Evolutionary conservation across 1,284 basidiomycete genomes (phyloP).

Genomic region (Boletellus deceptivus): DNA sequence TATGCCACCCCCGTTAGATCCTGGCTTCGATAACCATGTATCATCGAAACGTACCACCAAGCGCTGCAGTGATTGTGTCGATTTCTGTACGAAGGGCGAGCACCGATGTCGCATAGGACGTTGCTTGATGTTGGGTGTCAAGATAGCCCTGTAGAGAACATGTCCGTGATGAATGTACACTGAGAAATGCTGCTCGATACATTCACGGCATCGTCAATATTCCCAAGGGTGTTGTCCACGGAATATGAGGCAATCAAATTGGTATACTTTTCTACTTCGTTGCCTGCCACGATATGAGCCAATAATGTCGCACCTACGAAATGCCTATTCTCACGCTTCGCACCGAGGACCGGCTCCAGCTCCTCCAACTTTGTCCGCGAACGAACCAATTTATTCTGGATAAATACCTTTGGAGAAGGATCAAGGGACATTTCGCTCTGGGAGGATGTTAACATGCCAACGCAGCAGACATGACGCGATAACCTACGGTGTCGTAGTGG

Average conservation of each 20-base stretch:
- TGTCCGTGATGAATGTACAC: conserved; percentile 4
- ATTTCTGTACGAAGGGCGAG: conserved; percentile 57
- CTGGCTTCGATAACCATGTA: background rate
- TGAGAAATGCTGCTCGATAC: conserved; percentile 38
- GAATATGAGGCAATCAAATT: conserved; percentile 52
- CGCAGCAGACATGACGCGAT: background rate
- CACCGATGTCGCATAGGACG: conserved; percentile 54
- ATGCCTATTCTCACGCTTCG: conserved; percentile 52
- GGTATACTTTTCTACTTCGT: conserved; percentile 54
- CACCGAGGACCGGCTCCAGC: conserved; percentile 50
- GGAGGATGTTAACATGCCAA: background rate
- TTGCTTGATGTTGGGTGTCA: conserved; percentile 61
- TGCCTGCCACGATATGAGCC: conserved; percentile 39
- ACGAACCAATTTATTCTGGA: conserved; percentile 73
- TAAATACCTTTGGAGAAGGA: conserved; percentile 64
- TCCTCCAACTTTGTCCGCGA: conserved; percentile 61
- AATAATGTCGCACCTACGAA: background rate
- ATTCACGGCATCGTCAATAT: conserved; percentile 63
- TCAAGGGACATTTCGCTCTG: conserved; percentile 66
- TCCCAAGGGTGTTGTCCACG: conserved; percentile 53
- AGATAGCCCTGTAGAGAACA: conserved; percentile 52
- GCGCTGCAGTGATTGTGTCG: conserved; percentile 56
- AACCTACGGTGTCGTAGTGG: conserved; percentile 72
- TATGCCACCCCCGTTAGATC: conserved; percentile 2
- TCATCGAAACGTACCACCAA: conserved; percentile 53